Evolutionary conservation across 192 early-diverging fungal genomes (phyloP), one percentile per base, ranked within the genome.

Genomic region (Dispira simplex): DNA sequence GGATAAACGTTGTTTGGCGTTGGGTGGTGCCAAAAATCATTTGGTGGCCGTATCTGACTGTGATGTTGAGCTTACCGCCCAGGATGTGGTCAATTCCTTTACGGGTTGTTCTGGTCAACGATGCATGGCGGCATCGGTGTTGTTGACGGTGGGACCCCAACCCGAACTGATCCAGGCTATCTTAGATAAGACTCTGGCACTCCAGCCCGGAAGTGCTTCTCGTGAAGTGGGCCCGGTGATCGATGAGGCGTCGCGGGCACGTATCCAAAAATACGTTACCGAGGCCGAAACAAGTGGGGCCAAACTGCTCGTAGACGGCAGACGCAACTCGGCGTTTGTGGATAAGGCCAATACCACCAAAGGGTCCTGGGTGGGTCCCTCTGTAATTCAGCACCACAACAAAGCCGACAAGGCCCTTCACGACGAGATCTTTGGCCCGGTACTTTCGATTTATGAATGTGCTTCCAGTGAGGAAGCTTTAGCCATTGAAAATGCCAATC

Each of bases 341-440:
- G 66, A 67, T 16, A 64, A 67, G 59, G 54, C 66, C 1, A 55
- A 66, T 11, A 56, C 66, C 13, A 64, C 72, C 32, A 68, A 67
- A 23, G 89, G 89, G 0, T 87, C 73, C 71, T 91, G 85, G 84
- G 67, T 88, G 12, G 89, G 86, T 6, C 87, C 89, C 0, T 83
- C 87, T 0, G 73, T 91, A 8, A 69, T 91, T 44, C 57, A 70
- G 46, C 89, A 90, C 65, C 73, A 66, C 9, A 73, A 72, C 47
- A 66, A 76, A 39, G 62, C 65, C 32, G 88, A 89, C 60, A 47
- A 65, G 11, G 87, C 87, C 27, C 73, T 90, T 66, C 78, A 83
- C 54, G 78, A 82, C 54, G 90, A 91, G 76, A 89, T 91, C 60
- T 91, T 91, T 78, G 90, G 90, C 10, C 90, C 90, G 0, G 85